Percentiles rank a stretch among this genome's conserved stretches.
phyloP scores from a whole-genome alignment of 2,329 filamentous ascomycete genomes.

The Diplodia sapinea region DNA sequence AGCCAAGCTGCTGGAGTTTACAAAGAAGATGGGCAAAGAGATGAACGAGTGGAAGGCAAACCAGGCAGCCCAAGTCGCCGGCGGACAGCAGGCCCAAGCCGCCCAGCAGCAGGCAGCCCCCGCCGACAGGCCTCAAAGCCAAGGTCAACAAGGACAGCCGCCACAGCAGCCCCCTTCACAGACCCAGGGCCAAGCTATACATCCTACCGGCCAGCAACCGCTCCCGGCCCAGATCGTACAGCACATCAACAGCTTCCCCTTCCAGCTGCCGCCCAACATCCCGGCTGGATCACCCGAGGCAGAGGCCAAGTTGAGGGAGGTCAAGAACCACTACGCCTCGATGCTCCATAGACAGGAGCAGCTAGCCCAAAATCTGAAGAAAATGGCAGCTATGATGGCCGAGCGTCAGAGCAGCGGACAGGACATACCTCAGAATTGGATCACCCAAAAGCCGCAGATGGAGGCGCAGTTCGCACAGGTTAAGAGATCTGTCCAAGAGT shows the following conservation, averaged over 20 bases:
- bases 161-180: constrained; percentile 38
- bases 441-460: constrained; percentile 38
- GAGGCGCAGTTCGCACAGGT: constrained; percentile 42
- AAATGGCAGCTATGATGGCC: constrained; percentile 40
- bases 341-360: constrained; percentile 44
- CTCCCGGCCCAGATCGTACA: constrained; percentile 45
- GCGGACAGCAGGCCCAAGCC: constrained; percentile 54
- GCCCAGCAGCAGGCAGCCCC: neutral
- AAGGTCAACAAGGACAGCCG: constrained; percentile 37
- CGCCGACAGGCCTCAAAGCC: constrained; percentile 32
- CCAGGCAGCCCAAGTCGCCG: constrained; percentile 39
- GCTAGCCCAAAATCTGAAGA: constrained; percentile 38
- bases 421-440: constrained; percentile 43
- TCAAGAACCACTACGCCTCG: constrained; percentile 44
- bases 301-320: constrained; percentile 45
- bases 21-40: constrained; percentile 30
- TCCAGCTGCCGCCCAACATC: constrained; percentile 41
- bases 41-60: constrained; percentile 27
- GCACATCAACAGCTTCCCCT: constrained; percentile 46
- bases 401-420: constrained; percentile 43
- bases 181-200: constrained; percentile 37
- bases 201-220: constrained; percentile 31
- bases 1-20: constrained; percentile 55
- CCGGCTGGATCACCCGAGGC: constrained; percentile 45
- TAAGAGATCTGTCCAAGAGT: constrained; percentile 45